These are phyloP conservation scores for Ogataea nitratoaversa DNA, from an alignment of 805 yeast species.

Conservation along the genomic window DNA sequence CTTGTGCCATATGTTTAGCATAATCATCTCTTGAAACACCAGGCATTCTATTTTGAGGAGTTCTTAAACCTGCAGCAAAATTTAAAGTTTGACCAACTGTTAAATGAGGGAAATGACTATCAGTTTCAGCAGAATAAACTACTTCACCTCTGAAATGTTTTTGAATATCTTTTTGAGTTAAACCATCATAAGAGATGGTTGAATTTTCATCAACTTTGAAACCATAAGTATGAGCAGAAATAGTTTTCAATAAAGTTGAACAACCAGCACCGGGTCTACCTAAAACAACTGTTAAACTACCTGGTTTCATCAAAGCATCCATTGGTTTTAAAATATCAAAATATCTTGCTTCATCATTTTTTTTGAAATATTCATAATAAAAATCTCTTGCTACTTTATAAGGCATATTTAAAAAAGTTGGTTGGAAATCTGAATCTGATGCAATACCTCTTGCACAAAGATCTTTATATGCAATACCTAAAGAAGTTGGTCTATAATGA, in stretches of 20 bases:
- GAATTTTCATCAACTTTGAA: slow-evolving; percentile 46
- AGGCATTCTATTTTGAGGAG: slow-evolving; percentile 58
- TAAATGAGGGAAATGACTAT: slow-evolving; percentile 63
- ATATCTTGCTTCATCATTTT: slow-evolving; percentile 28
- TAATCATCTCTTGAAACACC: slow-evolving; percentile 55
- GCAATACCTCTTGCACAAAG: slow-evolving; percentile 63
- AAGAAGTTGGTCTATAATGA: slow-evolving; percentile 54
- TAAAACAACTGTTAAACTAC: slow-evolving; percentile 64
- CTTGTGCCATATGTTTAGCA: slow-evolving; percentile 50
- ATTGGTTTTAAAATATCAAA: slow-evolving; percentile 59
- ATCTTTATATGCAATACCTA: slow-evolving; percentile 57
- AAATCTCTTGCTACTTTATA: slow-evolving; percentile 31
- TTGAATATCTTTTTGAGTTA: slow-evolving; percentile 46
- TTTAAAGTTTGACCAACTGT: slow-evolving; percentile 63
- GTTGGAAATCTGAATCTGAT: slow-evolving; percentile 63
- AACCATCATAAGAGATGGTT: slow-evolving; percentile 48
- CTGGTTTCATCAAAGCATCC: slow-evolving; percentile 61
- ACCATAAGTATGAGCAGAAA: slow-evolving; percentile 58
- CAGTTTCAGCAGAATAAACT: slow-evolving; percentile 65
- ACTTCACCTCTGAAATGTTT: slow-evolving; percentile 64
- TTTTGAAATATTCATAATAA: slow-evolving; percentile 21
- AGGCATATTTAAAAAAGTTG: slow-evolving; percentile 47
- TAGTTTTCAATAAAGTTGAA: slow-evolving; percentile 59
- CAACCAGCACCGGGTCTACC: slow-evolving; percentile 88
- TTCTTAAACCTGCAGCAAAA: slow-evolving; percentile 57